Evolutionary conservation across 805 yeast species (phyloP), one percentile per base, ranked within the genome.

Genomic region (Scheffersomyces ergatensis): DNA sequence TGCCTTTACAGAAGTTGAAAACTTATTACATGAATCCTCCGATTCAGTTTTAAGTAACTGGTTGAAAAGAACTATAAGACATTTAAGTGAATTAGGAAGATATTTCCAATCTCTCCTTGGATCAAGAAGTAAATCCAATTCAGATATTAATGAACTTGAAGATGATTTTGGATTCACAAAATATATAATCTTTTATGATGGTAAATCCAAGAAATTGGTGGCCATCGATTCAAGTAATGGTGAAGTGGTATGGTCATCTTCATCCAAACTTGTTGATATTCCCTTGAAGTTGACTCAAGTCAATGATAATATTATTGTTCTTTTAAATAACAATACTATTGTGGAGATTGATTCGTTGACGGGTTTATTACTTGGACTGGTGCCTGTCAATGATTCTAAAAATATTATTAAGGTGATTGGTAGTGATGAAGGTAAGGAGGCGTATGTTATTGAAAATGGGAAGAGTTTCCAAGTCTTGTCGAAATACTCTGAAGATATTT

Each of bases 141-240:
- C 36, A 3, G 15, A 26, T 13, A 30, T 20, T 23, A 1, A 27
- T 18, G 23, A 19, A 15, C 18, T n/a, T 29, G 59, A 51, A 3
- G 59, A 55, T 23, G 51, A 47, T 8, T 64, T 54, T 45, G 72
- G 69, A 0, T 56, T 67, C 33, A 58, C 50, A 15, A 70, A 68
- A 37, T 40, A 62, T 6, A 45, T 70, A 14, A 48, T 70, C 2
- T 57, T 53, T 36, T 49, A 46, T 20, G 67, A 66, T 45, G 40
- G 44, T 4, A 40, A 33, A 6, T 33, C 46, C 16, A 30, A 39
- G 4, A 64, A 62, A 34, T 37, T 82, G 1, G 56, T 70, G 8
- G 78, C 77, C 1, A 53, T 77, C 14, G 66, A 73, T 43, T 54
- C 76, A 1, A 49, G 57, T 5, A 58, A 68, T 37, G 76, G 77